Percentiles rank a stretch among this genome's conserved stretches.
These are phyloP conservation scores for Trichoderma citrinoviride DNA, from an alignment of 2,329 filamentous ascomycete genomes.

Conservation along the genomic window DNA sequence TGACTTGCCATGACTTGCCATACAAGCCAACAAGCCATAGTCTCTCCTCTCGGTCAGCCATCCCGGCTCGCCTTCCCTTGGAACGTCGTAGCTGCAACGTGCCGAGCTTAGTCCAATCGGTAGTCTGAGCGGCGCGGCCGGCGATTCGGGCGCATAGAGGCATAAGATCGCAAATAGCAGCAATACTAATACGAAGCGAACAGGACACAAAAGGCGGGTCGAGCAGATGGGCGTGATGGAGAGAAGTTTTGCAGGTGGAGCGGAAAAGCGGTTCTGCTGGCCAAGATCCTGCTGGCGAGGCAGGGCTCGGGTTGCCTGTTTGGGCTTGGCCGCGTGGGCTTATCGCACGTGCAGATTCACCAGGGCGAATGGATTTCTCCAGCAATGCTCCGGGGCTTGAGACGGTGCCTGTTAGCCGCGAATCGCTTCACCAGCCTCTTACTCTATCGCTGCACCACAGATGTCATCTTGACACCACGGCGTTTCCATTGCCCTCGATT, in stretches of 20 bases:
- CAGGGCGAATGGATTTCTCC: not conserved
- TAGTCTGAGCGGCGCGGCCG: conserved; percentile 1
- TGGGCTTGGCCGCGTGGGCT: not conserved
- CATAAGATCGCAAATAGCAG: not conserved
- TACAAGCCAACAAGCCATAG: no score
- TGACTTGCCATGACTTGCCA: not conserved
- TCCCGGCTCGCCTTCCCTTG: not conserved
- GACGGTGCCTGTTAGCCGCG: not conserved
- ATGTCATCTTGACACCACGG: no score
- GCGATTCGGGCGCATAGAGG: not conserved
- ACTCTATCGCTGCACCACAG: no score
- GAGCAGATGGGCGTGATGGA: conserved; percentile 1
- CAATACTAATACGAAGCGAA: not conserved
- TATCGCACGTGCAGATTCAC: not conserved
- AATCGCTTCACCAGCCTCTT: no score
- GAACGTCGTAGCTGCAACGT: not conserved
- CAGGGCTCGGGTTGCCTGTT: conserved; percentile 14
- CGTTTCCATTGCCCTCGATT: no score
- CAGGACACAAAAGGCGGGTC: not conserved
- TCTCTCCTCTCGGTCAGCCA: not conserved
- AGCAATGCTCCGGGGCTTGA: conserved; percentile 1
- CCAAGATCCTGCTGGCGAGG: not conserved
- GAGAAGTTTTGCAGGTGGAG: conserved; percentile 20
- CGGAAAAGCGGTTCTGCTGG: conserved; percentile 17
- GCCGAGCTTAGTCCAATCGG: conserved; percentile 12